phyloP scores from a whole-genome alignment of 768 basidiomycete genomes.

The Royoungia palumana region DNA sequence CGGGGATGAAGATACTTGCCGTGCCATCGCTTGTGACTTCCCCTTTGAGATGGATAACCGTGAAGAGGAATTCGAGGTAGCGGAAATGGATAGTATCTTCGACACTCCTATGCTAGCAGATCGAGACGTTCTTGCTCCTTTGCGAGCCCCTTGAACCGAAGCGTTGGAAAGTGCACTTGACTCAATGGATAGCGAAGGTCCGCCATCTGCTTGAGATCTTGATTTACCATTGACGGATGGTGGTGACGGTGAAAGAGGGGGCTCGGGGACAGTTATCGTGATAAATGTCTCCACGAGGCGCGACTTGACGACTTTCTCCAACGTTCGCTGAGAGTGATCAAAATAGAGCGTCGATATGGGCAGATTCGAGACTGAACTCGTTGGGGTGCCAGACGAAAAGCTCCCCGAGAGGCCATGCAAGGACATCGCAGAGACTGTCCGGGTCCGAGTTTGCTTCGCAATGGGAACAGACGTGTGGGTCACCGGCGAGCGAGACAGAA shows the following conservation, averaged over 20 bases:
- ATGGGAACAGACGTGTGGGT: constrained; percentile 26
- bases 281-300: constrained; percentile 79
- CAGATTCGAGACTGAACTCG: constrained; percentile 8
- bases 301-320: constrained; percentile 70
- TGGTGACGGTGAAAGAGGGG: constrained; percentile 25
- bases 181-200: constrained; percentile 13
- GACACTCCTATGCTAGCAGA: constrained; percentile 14
- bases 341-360: constrained; percentile 38
- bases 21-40: constrained; percentile 16
- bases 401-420: constrained; percentile 22
- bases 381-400: constrained; percentile 4
- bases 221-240: constrained; percentile 22
- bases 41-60: constrained; percentile 13
- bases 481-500: constrained; percentile 16
- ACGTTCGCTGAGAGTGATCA: constrained; percentile 61
- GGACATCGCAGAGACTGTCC: constrained; percentile 55
- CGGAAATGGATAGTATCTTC: constrained; percentile 13
- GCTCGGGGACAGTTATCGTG: constrained; percentile 45
- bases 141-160: constrained; percentile 11
- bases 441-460: constrained; percentile 38
- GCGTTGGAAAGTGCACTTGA: background rate
- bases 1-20: constrained; percentile 18
- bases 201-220: constrained; percentile 27
- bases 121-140: constrained; percentile 9
- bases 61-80: constrained; percentile 3